Conservation (phyloP, 805 yeast species). For the Candida rishiriensis region DNA sequence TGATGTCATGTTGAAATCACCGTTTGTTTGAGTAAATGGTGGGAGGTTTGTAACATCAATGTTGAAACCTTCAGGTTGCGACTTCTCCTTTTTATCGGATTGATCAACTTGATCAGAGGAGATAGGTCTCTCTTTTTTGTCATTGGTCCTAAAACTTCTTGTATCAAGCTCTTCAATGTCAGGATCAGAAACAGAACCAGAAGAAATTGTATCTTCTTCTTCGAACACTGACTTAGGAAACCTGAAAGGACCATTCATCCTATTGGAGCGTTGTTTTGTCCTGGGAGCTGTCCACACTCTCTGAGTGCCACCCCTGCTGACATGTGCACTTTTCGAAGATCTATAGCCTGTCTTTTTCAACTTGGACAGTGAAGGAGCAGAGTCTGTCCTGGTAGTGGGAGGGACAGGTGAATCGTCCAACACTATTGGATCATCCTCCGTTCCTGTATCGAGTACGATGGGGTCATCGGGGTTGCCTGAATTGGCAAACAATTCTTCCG, state of each 20-base stretch:
- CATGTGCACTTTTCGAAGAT: not conserved
- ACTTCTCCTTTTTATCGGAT: no score
- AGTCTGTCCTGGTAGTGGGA: no score
- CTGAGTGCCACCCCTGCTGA: not conserved
- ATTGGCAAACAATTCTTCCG: not conserved
- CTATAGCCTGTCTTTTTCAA: not conserved
- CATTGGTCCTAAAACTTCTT: slow-evolving; percentile 6
- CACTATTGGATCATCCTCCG: slow-evolving; percentile 28
- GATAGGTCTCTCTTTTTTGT: slow-evolving; percentile 9
- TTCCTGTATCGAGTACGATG: slow-evolving; percentile 24
- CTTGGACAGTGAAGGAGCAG: not conserved
- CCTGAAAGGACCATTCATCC: not conserved
- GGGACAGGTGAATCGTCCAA: slow-evolving; percentile 13
- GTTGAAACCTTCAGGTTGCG: no score
- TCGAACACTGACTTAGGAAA: slow-evolving; percentile 3
- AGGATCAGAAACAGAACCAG: not conserved
- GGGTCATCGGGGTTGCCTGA: slow-evolving; percentile 22
- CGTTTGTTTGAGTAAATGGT: slow-evolving; percentile 28
- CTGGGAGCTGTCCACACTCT: not conserved
- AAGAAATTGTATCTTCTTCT: not conserved
- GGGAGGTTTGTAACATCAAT: no score
- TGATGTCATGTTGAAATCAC: slow-evolving; percentile 26
- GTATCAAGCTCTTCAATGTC: slow-evolving; percentile 2
- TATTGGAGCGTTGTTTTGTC: not conserved
- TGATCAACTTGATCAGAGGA: no score